These are phyloP conservation scores for Hirschfeldia incana DNA, from an alignment of 345 rosid genomes.

Conservation along the genomic window DNA sequence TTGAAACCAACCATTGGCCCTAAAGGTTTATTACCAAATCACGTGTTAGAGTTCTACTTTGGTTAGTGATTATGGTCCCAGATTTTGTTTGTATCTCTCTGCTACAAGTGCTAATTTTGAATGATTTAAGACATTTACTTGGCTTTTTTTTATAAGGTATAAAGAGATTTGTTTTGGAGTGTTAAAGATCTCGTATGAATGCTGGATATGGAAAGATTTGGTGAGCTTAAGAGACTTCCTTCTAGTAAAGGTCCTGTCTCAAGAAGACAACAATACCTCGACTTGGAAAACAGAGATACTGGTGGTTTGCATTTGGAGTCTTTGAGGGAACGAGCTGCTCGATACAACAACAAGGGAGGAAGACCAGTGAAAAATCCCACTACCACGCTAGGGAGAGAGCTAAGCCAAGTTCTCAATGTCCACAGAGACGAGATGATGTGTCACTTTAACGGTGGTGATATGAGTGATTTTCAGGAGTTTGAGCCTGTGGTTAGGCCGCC, in stretches of 20 bases:
- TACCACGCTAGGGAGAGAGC: slow-evolving; percentile 38
- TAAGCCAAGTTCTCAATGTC: slow-evolving; percentile 47
- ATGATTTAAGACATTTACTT: slow-evolving; percentile 4
- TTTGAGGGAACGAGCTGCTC: slow-evolving; percentile 28
- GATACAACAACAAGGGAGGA: slow-evolving; percentile 12
- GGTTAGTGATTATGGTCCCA: not conserved
- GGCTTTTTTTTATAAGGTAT: slow-evolving; percentile 1
- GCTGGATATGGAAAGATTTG: slow-evolving; percentile 61
- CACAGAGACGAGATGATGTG: slow-evolving; percentile 56
- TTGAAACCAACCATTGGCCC: slow-evolving; percentile 1
- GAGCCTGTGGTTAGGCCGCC: slow-evolving; percentile 39
- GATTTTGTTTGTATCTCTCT: slow-evolving; percentile 16
- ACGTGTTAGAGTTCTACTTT: not conserved
- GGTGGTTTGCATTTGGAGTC: slow-evolving; percentile 28
- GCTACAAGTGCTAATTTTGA: not conserved
- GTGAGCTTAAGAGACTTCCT: slow-evolving; percentile 60
- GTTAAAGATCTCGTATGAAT: slow-evolving; percentile 40
- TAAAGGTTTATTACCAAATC: not conserved
- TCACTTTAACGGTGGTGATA: slow-evolving; percentile 12
- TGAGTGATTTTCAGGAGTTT: slow-evolving; percentile 43
- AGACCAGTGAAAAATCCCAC: slow-evolving; percentile 36
- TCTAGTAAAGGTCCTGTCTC: slow-evolving; percentile 50
- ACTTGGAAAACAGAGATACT: slow-evolving; percentile 27
- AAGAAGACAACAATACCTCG: slow-evolving; percentile 30
- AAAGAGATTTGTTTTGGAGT: slow-evolving; percentile 41